Conservation (phyloP, 192 early-diverging fungal genomes). For the Coemansia sp. region DNA sequence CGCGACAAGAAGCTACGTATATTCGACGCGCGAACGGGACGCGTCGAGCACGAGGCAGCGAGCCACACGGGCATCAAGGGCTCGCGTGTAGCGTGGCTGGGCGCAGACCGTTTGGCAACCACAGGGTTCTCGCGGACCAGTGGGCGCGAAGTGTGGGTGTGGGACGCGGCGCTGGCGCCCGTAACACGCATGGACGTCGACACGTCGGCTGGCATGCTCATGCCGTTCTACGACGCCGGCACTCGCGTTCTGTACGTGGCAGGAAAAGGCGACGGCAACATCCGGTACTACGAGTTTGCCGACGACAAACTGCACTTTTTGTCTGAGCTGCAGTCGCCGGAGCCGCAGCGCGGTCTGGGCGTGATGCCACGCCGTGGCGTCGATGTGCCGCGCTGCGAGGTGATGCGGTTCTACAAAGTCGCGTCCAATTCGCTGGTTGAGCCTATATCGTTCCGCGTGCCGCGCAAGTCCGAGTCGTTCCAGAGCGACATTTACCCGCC, state of each 20-base stretch:
- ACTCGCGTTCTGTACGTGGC: constrained; percentile 90
- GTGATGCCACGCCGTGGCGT: constrained; percentile 93
- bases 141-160: constrained; percentile 93
- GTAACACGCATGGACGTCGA: constrained; percentile 81
- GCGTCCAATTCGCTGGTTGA: constrained; percentile 78
- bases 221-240: constrained; percentile 94
- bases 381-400: constrained; percentile 84
- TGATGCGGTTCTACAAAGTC: constrained; percentile 93
- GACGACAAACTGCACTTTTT: constrained; percentile 88
- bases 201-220: constrained; percentile 91
- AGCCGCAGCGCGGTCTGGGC: constrained; percentile 91
- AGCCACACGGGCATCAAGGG: constrained; percentile 98
- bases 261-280: constrained; percentile 98
- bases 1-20: constrained; percentile 96
- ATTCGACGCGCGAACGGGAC: constrained; percentile 87
- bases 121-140: constrained; percentile 93
- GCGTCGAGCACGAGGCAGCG: constrained; percentile 70
- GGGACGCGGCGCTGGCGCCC: constrained; percentile 69
- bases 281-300: constrained; percentile 97
- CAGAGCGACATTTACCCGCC: constrained; percentile 95
- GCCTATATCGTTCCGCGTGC: constrained; percentile 96
- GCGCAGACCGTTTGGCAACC: constrained; percentile 78
- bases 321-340: constrained; percentile 85
- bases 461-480: constrained; percentile 93
- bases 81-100: constrained; percentile 88